A percentile compares a stretch with the other conserved stretches of the same genome.
These are phyloP conservation scores for Silene coronaria DNA, from an alignment of 179 eudicot species.

Conservation along the genomic window DNA sequence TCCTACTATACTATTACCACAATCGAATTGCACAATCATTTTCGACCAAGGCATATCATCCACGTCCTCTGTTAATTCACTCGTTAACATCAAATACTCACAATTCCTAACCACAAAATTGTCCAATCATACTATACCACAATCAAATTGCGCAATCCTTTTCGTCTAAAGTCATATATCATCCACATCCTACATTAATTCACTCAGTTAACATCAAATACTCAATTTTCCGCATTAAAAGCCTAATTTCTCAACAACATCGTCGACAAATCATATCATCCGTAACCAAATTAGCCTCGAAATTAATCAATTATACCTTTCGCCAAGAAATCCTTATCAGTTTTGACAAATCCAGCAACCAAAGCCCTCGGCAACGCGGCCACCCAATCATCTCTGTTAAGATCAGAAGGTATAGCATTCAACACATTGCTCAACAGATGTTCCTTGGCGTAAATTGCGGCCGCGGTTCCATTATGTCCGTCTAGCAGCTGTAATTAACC, in stretches of 20 bases:
- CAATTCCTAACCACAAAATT: not conserved
- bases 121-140: not conserved
- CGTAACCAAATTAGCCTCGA: not conserved
- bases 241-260: not conserved
- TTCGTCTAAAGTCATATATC: not conserved
- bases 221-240: not conserved
- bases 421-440: conserved; percentile 56
- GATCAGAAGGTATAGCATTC: conserved; percentile 54
- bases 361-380: conserved; percentile 84
- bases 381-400: conserved; percentile 82
- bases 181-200: not conserved
- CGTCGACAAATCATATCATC: not conserved
- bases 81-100: not conserved
- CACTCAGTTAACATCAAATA: not conserved
- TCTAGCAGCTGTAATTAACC: conserved; percentile 38
- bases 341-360: conserved; percentile 94
- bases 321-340: conserved; percentile 83
- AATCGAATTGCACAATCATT: not conserved
- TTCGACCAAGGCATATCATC: not conserved
- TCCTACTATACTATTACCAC: not conserved
- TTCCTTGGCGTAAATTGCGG: conserved; percentile 63
- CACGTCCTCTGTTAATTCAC: not conserved
- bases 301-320: conserved; percentile 51
- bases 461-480: conserved; percentile 88
- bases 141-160: not conserved